Conservation (phyloP, 805 yeast genomes). For the Ogataea degrootiae region DNA sequence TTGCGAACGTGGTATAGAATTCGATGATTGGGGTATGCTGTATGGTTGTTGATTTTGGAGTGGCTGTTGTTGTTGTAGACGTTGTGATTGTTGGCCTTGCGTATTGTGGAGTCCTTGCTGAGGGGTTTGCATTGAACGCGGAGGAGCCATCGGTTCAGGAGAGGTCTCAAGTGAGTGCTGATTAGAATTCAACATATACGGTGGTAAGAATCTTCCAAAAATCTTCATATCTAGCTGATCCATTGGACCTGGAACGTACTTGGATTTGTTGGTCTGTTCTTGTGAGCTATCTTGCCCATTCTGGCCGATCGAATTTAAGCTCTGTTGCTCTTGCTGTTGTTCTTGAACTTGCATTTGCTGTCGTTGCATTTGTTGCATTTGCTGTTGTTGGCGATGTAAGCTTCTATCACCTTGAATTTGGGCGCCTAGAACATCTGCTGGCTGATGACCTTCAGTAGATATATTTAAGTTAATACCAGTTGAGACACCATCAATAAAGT, state of each 20-base stretch:
- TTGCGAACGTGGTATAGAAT: not conserved
- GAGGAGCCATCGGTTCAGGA: conserved; percentile 10
- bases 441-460: conserved; percentile 9
- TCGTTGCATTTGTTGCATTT: conserved; percentile 2
- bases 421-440: not conserved
- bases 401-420: not conserved
- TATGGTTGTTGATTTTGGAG: not conserved
- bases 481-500: conserved; percentile 31
- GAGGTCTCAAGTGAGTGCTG: conserved; percentile 9
- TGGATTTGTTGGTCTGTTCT: conserved; percentile 12
- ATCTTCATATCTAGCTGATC: conserved; percentile 81
- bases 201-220: conserved; percentile 80
- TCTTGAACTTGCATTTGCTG: not conserved
- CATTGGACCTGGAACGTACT: conserved; percentile 75
- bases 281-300: not conserved
- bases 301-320: not conserved
- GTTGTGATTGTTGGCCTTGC: conserved; percentile 1
- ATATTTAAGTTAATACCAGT: conserved; percentile 29
- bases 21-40: not conserved
- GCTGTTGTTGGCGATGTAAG: conserved; percentile 3
- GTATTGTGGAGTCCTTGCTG: conserved; percentile 1
- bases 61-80: not conserved
- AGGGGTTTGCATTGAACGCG: not conserved
- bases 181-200: conserved; percentile 60
- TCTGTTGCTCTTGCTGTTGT: conserved; percentile 1